Evolutionary conservation across 2,329 filamentous ascomycete genomes (phyloP).

Genomic region (Hypoxylon sp.): DNA sequence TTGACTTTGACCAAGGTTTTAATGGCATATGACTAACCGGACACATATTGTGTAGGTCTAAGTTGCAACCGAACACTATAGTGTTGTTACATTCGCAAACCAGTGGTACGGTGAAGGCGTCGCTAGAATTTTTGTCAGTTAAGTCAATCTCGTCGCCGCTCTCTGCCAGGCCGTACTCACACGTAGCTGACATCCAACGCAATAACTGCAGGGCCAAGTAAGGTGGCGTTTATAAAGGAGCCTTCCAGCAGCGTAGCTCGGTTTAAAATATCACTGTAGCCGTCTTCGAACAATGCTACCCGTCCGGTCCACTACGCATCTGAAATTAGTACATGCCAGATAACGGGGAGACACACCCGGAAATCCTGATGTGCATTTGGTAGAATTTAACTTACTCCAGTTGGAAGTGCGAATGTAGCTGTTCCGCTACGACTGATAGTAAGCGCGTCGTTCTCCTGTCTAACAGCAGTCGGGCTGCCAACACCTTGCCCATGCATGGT

Average conservation of each 20-base stretch:
- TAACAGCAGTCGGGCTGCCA: constrained; percentile 30
- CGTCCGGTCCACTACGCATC: constrained; percentile 46
- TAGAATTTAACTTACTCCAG: constrained; percentile 38
- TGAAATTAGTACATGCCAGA: constrained; percentile 9
- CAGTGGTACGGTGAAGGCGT: constrained; percentile 49
- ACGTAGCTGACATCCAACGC: constrained; percentile 50
- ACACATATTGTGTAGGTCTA: constrained; percentile 43
- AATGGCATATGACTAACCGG: constrained; percentile 38
- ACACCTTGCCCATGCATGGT: constrained; percentile 37
- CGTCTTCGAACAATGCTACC: constrained; percentile 42
- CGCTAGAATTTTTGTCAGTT: constrained; percentile 36
- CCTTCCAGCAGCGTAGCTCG: constrained; percentile 46
- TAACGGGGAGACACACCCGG: neutral
- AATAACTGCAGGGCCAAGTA: constrained; percentile 17
- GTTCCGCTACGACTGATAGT: constrained; percentile 29
- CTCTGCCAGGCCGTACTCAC: constrained; percentile 31
- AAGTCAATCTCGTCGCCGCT: neutral
- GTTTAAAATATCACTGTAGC: constrained; percentile 27
- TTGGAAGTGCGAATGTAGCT: constrained; percentile 39
- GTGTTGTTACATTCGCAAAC: constrained; percentile 41
- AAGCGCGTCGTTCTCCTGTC: constrained; percentile 4
- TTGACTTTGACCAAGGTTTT: neutral
- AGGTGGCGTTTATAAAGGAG: constrained; percentile 30
- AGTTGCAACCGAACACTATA: constrained; percentile 46
- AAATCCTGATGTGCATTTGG: neutral